Base-by-base conservation (phyloP, 352 stramenopile genomes). In the Pythium chondricola region DNA sequence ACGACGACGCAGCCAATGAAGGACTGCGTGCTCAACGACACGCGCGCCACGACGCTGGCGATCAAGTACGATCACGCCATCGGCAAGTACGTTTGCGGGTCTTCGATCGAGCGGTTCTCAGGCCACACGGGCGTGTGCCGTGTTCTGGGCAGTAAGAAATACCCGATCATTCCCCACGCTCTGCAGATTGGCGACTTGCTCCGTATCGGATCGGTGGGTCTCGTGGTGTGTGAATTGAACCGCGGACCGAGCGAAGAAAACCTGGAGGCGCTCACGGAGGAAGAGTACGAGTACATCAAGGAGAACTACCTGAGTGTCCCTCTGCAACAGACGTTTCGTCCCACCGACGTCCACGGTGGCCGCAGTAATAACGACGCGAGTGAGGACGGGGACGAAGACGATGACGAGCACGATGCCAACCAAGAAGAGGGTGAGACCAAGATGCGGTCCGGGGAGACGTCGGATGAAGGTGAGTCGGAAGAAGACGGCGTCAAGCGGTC, bases 191-290 rank as follows among this genome's bases (percentile, higher is more conserved):
- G 84, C 17, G 84, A 95, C 64, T 62, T 95, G 26, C 62, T 97
- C 20, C 61, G 88, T 18, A 94, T 97, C 39, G 88, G 88, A n/a
- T 94, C 76, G 0, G 88, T 97, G 1, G 88, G 88, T 3, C 68
- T 97, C n/a, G 86, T 97, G 2, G 88, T 97, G 25, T 95, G 83
- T 48, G 88, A 97, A 58, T 32, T 96, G 4, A 93, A 96, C 56
- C 75, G 81, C 52, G 85, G 78, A 0, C 61, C 61, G 2, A 65
- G 63, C 32, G 80, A 93, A 17, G 68, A 74, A 35, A 83, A 77
- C 16, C 66, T 85, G 42, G 80, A 95, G 43, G 56, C 69, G 44
- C 68, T 96, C n/a, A 91, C 67, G 9, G 74, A 79, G 14, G 72
- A 92, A 21, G 84, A 95, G 58, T 89, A 93, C 37, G 74, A 80